A percentile compares a stretch with the other conserved stretches of the same genome.
phyloP scores from a whole-genome alignment of 1,284 basidiomycete species.

The Sanghuangporus sanghuang region DNA sequence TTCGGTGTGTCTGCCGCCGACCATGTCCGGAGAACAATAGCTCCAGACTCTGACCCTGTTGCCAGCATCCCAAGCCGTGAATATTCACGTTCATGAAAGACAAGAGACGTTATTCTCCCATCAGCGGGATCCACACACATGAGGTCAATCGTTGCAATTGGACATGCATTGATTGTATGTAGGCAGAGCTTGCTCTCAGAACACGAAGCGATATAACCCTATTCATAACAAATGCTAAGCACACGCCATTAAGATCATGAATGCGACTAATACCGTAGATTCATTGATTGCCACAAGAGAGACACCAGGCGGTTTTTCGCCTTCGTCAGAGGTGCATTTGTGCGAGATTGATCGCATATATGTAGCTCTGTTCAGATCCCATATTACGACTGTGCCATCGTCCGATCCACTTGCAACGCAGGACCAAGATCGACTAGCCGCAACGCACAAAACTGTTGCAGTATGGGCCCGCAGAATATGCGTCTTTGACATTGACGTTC shows the following conservation, averaged over 20 bases:
- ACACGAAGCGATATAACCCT: slow-evolving; percentile 84
- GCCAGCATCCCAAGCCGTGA: slow-evolving; percentile 64
- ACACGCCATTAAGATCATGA: not conserved
- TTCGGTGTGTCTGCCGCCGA: slow-evolving; percentile 62
- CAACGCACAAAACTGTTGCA: slow-evolving; percentile 60
- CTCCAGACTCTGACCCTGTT: slow-evolving; percentile 61
- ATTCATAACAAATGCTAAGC: slow-evolving; percentile 13
- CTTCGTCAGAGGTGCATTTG: slow-evolving; percentile 28
- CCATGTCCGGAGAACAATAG: slow-evolving; percentile 69
- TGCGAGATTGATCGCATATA: slow-evolving; percentile 79
- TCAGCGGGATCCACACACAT: slow-evolving; percentile 27
- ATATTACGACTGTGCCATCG: slow-evolving; percentile 82
- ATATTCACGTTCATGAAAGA: slow-evolving; percentile 81
- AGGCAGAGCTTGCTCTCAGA: slow-evolving; percentile 62
- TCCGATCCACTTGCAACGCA: slow-evolving; percentile 79
- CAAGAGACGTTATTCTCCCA: slow-evolving; percentile 53
- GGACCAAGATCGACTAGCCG: slow-evolving; percentile 80
- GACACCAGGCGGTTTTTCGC: slow-evolving; percentile 43
- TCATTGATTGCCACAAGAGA: slow-evolving; percentile 78
- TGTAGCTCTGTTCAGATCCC: slow-evolving; percentile 84
- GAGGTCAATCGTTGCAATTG: slow-evolving; percentile 63
- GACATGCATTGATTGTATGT: slow-evolving; percentile 79
- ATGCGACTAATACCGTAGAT: slow-evolving; percentile 57
- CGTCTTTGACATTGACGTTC: slow-evolving; percentile 40
- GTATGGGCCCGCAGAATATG: slow-evolving; percentile 79